Conservation (phyloP, 495 filamentous ascomycete genomes). For the Articulospora tetracladia region DNA sequence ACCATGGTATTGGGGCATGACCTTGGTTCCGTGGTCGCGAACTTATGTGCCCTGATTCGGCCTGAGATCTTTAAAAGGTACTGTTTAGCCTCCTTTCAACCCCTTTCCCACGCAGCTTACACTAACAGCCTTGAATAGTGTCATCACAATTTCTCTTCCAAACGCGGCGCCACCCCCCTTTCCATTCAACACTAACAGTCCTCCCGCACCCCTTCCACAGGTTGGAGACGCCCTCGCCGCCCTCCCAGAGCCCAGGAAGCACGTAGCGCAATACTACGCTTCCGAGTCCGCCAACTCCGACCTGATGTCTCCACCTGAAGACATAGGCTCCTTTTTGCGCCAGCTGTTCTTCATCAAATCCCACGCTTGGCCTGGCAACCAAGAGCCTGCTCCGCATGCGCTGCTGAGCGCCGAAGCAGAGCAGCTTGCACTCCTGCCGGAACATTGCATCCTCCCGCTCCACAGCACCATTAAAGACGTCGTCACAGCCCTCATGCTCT, state of each 20-base stretch:
- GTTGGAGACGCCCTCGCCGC: conserved; percentile 1
- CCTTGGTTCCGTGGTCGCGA: conserved; percentile 5
- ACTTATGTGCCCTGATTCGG: conserved; percentile 1
- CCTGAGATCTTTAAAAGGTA: conserved; percentile 15
- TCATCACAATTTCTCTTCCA: neutral
- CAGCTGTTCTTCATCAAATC: conserved; percentile 12
- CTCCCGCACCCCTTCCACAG: neutral
- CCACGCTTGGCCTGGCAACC: conserved; percentile 7
- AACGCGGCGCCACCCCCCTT: neutral
- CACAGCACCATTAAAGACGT: conserved; percentile 6
- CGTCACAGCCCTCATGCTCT: neutral
- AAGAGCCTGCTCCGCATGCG: neutral
- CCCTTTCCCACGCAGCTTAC: neutral
- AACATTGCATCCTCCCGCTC: conserved; percentile 1
- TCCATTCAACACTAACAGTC: neutral
- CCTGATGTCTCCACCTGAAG: neutral
- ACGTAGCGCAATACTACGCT: conserved; percentile 4
- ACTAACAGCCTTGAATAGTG: neutral
- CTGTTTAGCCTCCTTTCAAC: neutral
- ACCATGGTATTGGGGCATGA: conserved; percentile 8
- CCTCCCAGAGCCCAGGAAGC: conserved; percentile 4
- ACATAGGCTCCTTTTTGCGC: neutral
- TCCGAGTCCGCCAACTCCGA: conserved; percentile 1
- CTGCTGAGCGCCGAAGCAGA: neutral
- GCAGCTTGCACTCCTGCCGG: neutral